phyloP scores from a whole-genome alignment of 2,329 filamentous ascomycete genomes.

The Cladophialophora psammophila region DNA sequence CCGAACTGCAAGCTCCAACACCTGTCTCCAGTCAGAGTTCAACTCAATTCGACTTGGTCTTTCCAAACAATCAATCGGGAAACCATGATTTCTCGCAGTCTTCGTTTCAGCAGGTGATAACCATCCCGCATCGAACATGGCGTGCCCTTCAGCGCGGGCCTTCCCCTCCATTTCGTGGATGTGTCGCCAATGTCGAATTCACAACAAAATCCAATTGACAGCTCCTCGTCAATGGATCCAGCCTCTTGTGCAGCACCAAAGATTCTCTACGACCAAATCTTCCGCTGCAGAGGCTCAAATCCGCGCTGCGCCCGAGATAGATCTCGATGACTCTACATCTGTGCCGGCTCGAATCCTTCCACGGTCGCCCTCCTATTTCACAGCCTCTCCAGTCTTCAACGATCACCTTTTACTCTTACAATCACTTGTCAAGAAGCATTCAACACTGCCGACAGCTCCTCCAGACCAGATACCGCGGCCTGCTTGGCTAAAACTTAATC shows the following conservation, averaged over 20 bases:
- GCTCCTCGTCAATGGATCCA: conserved; percentile 20
- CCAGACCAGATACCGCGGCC: conserved; percentile 72
- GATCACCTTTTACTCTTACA: conserved; percentile 81
- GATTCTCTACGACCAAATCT: conserved; percentile 35
- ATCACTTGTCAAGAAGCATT: conserved; percentile 73
- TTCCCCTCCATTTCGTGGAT: conserved; percentile 29
- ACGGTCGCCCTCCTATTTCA: conserved; percentile 92
- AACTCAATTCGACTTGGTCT: not conserved
- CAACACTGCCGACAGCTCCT: conserved; percentile 73
- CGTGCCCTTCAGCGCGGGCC: conserved; percentile 23
- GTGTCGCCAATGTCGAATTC: conserved; percentile 32
- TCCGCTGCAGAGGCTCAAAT: conserved; percentile 34
- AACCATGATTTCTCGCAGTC: not conserved
- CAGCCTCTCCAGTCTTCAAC: conserved; percentile 81
- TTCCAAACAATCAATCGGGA: not conserved
- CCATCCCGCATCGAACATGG: conserved; percentile 18
- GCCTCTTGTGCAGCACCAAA: conserved; percentile 12
- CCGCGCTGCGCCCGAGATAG: conserved; percentile 54
- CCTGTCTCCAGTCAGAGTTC: not conserved
- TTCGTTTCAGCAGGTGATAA: conserved; percentile 1
- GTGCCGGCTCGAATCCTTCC: conserved; percentile 77
- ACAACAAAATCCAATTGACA: conserved; percentile 13
- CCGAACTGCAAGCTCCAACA: conserved; percentile 11
- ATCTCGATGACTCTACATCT: conserved; percentile 46
- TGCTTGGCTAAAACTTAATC: conserved; percentile 79